These are phyloP conservation scores for Agaricus sinodeliciosus DNA, from an alignment of 768 basidiomycete genomes.

Conservation along the genomic window DNA sequence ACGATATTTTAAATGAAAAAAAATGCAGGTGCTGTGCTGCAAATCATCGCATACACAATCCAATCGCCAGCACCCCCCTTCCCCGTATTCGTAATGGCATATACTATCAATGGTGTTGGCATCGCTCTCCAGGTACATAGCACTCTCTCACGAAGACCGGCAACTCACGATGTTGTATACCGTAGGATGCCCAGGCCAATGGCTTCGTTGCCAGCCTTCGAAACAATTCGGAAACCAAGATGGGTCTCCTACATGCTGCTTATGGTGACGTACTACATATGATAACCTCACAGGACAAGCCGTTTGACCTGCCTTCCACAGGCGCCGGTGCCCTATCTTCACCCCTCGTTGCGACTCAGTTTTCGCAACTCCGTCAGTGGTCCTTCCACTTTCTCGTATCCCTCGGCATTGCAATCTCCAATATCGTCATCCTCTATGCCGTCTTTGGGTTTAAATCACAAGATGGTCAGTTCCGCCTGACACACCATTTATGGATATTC, in stretches of 20 bases:
- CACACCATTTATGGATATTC: background rate
- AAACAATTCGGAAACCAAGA: constrained; percentile 52
- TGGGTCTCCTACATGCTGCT: constrained; percentile 61
- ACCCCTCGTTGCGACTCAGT: constrained; percentile 79
- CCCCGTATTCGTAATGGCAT: constrained; percentile 50
- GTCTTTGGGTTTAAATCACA: constrained; percentile 69
- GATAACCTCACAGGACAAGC: background rate
- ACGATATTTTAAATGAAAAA: no score
- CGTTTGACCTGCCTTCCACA: constrained; percentile 17
- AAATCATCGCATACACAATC: constrained; percentile 47
- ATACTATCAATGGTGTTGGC: constrained; percentile 36
- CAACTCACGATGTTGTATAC: background rate
- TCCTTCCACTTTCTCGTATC: constrained; percentile 74
- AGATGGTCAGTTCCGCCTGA: constrained; percentile 40
- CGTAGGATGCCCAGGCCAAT: constrained; percentile 65
- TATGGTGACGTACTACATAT: constrained; percentile 39
- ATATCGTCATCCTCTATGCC: constrained; percentile 39
- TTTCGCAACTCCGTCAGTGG: constrained; percentile 60
- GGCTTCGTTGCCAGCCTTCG: constrained; percentile 59
- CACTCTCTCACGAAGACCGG: no score
- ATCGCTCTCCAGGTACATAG: constrained; percentile 35
- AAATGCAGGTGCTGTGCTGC: constrained; percentile 39
- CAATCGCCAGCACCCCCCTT: constrained; percentile 56
- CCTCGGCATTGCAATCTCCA: constrained; percentile 56
- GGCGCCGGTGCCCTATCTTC: constrained; percentile 61